These are phyloP conservation scores for Candida endomychidarum DNA, from an alignment of 805 yeast genomes.

Conservation along the genomic window DNA sequence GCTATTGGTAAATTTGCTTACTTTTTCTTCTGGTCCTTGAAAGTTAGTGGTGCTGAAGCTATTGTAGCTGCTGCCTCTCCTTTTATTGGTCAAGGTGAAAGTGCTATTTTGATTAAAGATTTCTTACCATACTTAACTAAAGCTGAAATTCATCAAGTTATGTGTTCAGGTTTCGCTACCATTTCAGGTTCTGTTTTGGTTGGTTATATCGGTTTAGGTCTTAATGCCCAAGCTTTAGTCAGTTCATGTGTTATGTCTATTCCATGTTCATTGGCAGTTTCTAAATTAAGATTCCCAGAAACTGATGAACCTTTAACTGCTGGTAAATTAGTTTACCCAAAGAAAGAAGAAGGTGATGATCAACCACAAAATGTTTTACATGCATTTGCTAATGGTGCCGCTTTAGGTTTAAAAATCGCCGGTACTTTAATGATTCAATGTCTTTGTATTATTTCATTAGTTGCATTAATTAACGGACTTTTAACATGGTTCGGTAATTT, in stretches of 20 bases:
- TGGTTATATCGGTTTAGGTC: constrained; percentile 61
- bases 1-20: constrained; percentile 53
- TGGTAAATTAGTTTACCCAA: constrained; percentile 50
- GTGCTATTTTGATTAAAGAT: constrained; percentile 60
- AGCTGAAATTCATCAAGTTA: constrained; percentile 62
- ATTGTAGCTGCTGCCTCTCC: constrained; percentile 68
- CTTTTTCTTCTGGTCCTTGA: constrained; percentile 60
- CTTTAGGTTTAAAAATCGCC: constrained; percentile 57
- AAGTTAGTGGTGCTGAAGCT: constrained; percentile 63
- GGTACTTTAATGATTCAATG: constrained; percentile 57
- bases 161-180: constrained; percentile 64
- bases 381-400: constrained; percentile 59
- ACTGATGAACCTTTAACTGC: constrained; percentile 53
- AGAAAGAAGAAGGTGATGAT: constrained; percentile 32
- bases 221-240: constrained; percentile 60
- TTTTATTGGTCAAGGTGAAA: constrained; percentile 65
- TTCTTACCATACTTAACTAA: constrained; percentile 57
- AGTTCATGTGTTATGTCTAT: constrained; percentile 71
- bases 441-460: constrained; percentile 60
- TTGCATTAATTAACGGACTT: constrained; percentile 54
- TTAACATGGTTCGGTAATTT: constrained; percentile 61
- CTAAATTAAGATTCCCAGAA: constrained; percentile 61
- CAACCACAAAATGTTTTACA: constrained; percentile 52
- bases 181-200: constrained; percentile 65
- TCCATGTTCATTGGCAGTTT: constrained; percentile 61